Evolutionary conservation across 768 basidiomycete genomes (phyloP), one percentile per base, ranked within the genome.

Genomic region (Trametes cingulata): DNA sequence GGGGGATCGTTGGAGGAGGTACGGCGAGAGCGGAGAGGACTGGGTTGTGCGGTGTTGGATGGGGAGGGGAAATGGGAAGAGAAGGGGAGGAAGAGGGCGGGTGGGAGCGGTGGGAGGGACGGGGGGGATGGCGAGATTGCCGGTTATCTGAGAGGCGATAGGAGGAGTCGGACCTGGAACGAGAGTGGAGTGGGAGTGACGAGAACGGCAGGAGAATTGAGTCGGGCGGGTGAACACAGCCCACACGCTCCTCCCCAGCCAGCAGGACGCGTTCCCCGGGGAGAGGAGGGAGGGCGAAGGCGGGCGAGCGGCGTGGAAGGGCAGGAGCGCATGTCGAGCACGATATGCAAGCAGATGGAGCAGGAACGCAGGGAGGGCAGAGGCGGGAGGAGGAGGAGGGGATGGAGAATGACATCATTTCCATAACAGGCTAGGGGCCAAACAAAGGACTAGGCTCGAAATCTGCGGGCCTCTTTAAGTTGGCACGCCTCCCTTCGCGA

Each of bases 151-250:
- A 37, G 39, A 42, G 41, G 54, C 61, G 61, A 62, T 62, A 62
- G 61, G 61, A 57, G 49, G 55, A 46, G 56, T 59, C 50, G 61
- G 61, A 58, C 61, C 61, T 62, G 61, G 61, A 57, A 51, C 53
- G 49, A 41, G 48, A 41, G 60, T 61, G 61, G 61, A 53, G 61
- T 62, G 56, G 61, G 61, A 52, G 54, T 43, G 48, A 24, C 53
- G 22, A 56, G 22, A 54, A 15, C 22, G 54, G 52, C 7, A 54
- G 52, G 56, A 17, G 56, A 15, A 56, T 56, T 48, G 43, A 56
- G 55, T 56, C 25, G 27, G 52, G 51, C 40, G 50, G 50, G 36
- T 51, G 50, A 51, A 51, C 33, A 3, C 14, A 10, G 52, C n/a
- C n/a, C n/a, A n/a, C n/a, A n/a, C n/a, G n/a, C n/a, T n/a, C n/a